Percentiles rank a stretch among this genome's conserved stretches.
These are phyloP conservation scores for Chenopodium quinoa DNA, from an alignment of 148 eudicot species.

Conservation along the genomic window DNA sequence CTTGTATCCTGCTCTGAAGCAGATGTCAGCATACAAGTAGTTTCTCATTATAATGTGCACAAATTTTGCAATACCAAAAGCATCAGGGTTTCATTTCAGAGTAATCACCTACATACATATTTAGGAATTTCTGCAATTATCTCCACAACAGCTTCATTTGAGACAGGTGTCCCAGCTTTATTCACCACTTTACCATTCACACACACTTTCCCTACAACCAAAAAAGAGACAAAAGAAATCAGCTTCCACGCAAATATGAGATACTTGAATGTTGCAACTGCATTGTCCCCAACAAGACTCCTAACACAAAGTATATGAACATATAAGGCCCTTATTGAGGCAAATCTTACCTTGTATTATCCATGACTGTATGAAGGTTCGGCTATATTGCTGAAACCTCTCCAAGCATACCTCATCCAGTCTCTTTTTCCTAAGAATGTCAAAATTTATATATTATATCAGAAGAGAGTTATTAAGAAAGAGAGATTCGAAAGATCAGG, in stretches of 20 bases:
- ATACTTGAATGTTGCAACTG: background rate
- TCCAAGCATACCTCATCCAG: conserved; percentile 92
- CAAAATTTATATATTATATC: background rate
- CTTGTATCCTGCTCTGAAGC: conserved; percentile 88
- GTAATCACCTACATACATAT: conserved; percentile 99
- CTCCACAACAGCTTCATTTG: conserved; percentile 88
- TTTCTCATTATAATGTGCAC: conserved; percentile 13
- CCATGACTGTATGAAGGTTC: conserved; percentile 92
- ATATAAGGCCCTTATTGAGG: background rate
- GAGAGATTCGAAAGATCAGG: background rate
- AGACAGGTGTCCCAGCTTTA: conserved; percentile 85
- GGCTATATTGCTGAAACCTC: conserved; percentile 86
- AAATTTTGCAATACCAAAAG: background rate
- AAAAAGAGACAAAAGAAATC: background rate
- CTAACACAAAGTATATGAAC: background rate
- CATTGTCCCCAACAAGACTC: background rate
- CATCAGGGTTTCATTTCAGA: conserved; percentile 31
- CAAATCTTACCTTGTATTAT: conserved; percentile 67
- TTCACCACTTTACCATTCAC: conserved; percentile 81
- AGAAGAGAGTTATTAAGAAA: background rate
- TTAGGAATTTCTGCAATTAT: conserved; percentile 92
- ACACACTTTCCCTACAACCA: conserved; percentile 67
- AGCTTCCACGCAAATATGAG: background rate
- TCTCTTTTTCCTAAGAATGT: conserved; percentile 71
- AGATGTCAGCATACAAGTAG: conserved; percentile 23